Base-by-base conservation (phyloP, 2,329 filamentous ascomycete genomes). In the Diaporthe ilicicola region DNA sequence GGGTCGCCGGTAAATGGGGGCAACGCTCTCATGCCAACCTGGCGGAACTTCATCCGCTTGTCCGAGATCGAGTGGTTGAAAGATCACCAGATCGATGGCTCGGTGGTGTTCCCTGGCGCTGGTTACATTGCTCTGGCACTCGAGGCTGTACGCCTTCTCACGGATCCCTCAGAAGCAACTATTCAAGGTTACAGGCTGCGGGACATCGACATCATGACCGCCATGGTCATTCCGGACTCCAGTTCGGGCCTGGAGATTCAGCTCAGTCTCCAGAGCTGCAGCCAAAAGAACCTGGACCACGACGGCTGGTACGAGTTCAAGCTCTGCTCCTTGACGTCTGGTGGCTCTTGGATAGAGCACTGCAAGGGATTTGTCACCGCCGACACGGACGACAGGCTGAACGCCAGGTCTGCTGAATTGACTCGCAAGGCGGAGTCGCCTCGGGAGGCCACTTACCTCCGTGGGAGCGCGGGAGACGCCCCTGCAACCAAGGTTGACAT, bases 91-190 rank as follows among this genome's bases (percentile, higher is more conserved):
- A 4, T 78, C 1, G 75, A 74, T 4, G 9, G 3, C 15, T 71
- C 73, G 15, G 56, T 75, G 3, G 65, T 77, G 0, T 74, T 76
- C 17, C 76, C 76, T 0, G 75, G 74, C 0, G 70, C 73, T 0
- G 75, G 69, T 0, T 78, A 77, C 34, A 27, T 76, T 2, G 24
- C 39, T 32, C 24, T 68, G 53, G 66, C 66, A 5, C 34, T 68
- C n/a, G 66, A 68, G 86, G 66, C 51, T 4, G 53, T 59, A 10
- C 85, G 4, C 82, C 80, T 19, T 75, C 77, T 7, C 84, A 85
- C 76, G 75, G 76, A 65, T 79, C 6, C 39, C 56, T 70, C 13
- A 61, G 74, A 27, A 75, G 74, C 17, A 77, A 76, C 51, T 19
- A 59, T 51, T 17, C 17, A 13, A 17, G 66, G 42, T 2, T 68